Evolutionary conservation across 768 basidiomycete genomes (phyloP).

Genomic region (Peribolospora kevripleyi): DNA sequence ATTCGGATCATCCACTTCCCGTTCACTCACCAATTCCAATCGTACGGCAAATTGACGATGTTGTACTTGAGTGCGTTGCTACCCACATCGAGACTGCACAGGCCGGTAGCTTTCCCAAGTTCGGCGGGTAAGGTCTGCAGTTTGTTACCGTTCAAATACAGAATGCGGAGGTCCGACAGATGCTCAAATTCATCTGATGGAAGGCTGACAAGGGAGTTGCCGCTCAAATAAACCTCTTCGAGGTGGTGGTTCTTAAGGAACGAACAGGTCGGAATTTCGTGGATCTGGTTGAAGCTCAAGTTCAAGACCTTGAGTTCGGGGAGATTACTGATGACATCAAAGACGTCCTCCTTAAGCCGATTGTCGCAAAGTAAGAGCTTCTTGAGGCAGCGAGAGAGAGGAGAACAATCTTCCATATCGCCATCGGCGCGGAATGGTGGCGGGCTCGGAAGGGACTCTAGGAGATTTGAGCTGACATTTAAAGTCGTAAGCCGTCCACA

Average conservation of each 20-base stretch:
- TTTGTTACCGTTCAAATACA: slow-evolving; percentile 84
- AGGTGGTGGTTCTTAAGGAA: slow-evolving; percentile 43
- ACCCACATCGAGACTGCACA: slow-evolving; percentile 71
- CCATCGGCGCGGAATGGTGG: slow-evolving; percentile 9
- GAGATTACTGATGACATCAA: slow-evolving; percentile 49
- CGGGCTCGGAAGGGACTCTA: slow-evolving; percentile 47
- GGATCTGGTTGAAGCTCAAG: slow-evolving; percentile 80
- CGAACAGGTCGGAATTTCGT: slow-evolving; percentile 56
- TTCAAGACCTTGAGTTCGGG: slow-evolving; percentile 61
- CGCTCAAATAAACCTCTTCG: slow-evolving; percentile 74
- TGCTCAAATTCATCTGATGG: slow-evolving; percentile 68
- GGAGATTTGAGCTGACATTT: slow-evolving; percentile 70
- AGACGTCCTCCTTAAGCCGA: slow-evolving; percentile 48
- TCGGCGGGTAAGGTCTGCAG: slow-evolving; percentile 80
- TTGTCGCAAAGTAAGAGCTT: slow-evolving; percentile 79
- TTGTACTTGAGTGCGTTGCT: slow-evolving; percentile 89
- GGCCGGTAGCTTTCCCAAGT: slow-evolving; percentile 49
- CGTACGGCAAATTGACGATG: slow-evolving; percentile 92
- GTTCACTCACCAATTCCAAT: slow-evolving; percentile 79
- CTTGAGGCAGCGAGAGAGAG: slow-evolving; percentile 45
- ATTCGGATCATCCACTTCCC: no score
- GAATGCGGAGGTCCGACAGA: slow-evolving; percentile 38
- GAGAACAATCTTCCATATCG: slow-evolving; percentile 15
- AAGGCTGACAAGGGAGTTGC: slow-evolving; percentile 74
- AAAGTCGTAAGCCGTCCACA: slow-evolving; percentile 46